Base-by-base conservation (phyloP, 1,139 yeast species). In the Yamadazyma mexicana region DNA sequence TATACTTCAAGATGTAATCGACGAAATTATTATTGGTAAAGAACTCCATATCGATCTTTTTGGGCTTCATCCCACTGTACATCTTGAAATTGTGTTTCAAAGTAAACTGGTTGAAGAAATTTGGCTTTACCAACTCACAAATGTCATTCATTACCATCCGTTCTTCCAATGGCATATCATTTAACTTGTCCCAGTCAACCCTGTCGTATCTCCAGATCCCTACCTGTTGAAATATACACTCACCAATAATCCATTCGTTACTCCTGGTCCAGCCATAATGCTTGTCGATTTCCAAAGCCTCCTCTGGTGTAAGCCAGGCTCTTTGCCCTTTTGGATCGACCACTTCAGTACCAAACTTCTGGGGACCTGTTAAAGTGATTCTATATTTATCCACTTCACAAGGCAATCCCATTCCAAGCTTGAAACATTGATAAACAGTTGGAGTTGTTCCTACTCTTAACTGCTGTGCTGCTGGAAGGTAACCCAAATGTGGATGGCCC, bases 221-320 rank as follows among this genome's bases (percentile, higher is more conserved):
- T 47, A 81, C 83, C 40, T 77, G 77, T 10, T 84, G 85, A 81
- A 87, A 91, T 15, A 89, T 73, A 60, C 98, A 91, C 37, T 66
- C 66, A 0, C 94, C 96, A 1, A 83, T 56, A 35, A 66, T 56
- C 97, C 97, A 91, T 1, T 64, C 62, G 0, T 69, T 52, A 32
- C 66, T 70, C 50, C 98, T 75, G 17, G 64, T 54, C 81, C 95
- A 91, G 1, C 85, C 85, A 59, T 87, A 87, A 42, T 72, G 75
- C 4, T 49, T 42, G 55, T 91, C 97, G 37, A 73, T 61, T 1
- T 5, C 40, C 1, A 26, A 35, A 0, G 67, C 69, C 39, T 66
- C 68, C 30, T 66, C 68, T 16, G 67, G 64, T 3, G 64, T 44
- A 3, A 87, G 58, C 98, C 98, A 91, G 0, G 86, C 89, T 14